Base-by-base conservation (phyloP, 352 stramenopile genomes). In the Phytopythium sindhum region DNA sequence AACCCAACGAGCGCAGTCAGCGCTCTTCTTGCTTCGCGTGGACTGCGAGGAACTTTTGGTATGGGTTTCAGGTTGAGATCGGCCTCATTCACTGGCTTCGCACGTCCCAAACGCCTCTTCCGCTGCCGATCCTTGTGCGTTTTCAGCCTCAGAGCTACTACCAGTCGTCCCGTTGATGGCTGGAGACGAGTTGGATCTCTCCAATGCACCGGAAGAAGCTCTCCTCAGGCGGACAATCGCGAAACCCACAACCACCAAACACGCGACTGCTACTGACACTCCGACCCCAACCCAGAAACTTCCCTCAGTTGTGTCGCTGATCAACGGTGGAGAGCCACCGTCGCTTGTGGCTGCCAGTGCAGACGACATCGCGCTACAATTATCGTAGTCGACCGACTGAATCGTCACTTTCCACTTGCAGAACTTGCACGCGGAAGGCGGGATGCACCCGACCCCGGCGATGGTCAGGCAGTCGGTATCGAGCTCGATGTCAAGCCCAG, bases 401-500 rank as follows among this genome's bases (percentile, higher is more conserved):
- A 15, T 3, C 15, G 35, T 60, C 4, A 39, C 15, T 9, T 23
- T 26, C 17, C 35, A 9, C 54, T 50, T 60, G 54, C 54, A 60
- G 37, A 50, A 51, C 37, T 51, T 51, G 54, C 54, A 60, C 4
- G 33, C 35, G 15, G 54, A 60, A 12, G 35, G 35, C n/a, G 12
- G 35, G 10, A 60, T 50, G 37, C 54, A 60, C 14, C 54, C 37
- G 15, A 60, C 6, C 10, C 39, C 39, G 15, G 35, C 54, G 19
- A 24, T n/a, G 23, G 37, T 24, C 23, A 51, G 2, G n/a, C 54
- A 60, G 8, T 37, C 54, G 0, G 37, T 1, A 26, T 60, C 54
- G 6, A 21, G 0, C 33, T 24, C 37, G 17, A 60, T 51, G 12
- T 50, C 24, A 0, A 60, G 14, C 17, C 37, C 54, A 47, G 24